phyloP scores from a whole-genome alignment of 768 basidiomycete species.

The Rhizopogon roseolus region DNA sequence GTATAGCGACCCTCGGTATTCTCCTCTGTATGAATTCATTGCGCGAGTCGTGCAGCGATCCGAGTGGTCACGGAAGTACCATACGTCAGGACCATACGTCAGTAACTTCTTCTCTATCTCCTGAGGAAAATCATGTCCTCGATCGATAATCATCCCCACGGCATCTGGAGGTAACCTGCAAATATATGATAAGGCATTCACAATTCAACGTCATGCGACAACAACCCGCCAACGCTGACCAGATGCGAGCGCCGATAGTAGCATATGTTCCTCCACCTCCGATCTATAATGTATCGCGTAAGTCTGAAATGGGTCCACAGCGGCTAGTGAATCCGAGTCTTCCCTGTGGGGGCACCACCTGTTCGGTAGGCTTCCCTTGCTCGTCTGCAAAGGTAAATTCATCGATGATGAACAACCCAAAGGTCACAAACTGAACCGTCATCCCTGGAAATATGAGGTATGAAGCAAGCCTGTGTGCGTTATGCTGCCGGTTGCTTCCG shows the following conservation, averaged over 20 bases:
- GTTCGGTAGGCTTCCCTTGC: slow-evolving; percentile 46
- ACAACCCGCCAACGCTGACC: slow-evolving; percentile 34
- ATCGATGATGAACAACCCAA: slow-evolving; percentile 92
- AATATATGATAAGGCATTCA: neutral
- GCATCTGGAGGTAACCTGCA: slow-evolving; percentile 58
- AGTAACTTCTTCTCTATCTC: slow-evolving; percentile 50
- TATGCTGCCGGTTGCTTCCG: neutral
- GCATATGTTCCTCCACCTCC: slow-evolving; percentile 89
- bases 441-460: neutral
- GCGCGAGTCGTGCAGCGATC: slow-evolving; percentile 62
- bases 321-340: slow-evolving; percentile 12
- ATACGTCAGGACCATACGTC: slow-evolving; percentile 69
- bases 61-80: slow-evolving; percentile 64
- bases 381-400: slow-evolving; percentile 62
- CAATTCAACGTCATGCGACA: neutral
- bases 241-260: slow-evolving; percentile 75
- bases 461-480: slow-evolving; percentile 11
- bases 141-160: slow-evolving; percentile 83
- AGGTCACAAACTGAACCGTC: slow-evolving; percentile 46
- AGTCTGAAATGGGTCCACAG: neutral
- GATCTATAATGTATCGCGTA: slow-evolving; percentile 42
- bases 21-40: slow-evolving; percentile 70
- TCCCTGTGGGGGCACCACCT: slow-evolving; percentile 46
- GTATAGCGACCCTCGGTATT: slow-evolving; percentile 54
- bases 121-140: slow-evolving; percentile 69